A percentile compares a stretch with the other conserved stretches of the same genome.
These are phyloP conservation scores for Rhinocladiella similis DNA, from an alignment of 2,329 filamentous ascomycete species.

Conservation along the genomic window DNA sequence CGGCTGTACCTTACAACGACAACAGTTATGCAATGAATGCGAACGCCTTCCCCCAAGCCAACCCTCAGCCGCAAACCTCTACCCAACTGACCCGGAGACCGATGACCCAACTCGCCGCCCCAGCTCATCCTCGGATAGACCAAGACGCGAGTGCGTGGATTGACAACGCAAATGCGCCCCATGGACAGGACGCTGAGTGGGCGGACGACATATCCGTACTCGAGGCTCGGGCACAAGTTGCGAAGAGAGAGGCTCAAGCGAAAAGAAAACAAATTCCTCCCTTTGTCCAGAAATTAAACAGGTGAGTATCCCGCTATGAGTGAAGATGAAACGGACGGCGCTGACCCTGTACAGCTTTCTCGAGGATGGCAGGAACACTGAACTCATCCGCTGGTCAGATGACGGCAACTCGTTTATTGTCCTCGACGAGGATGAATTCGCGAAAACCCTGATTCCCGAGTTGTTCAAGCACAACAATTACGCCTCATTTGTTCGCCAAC, in stretches of 20 bases:
- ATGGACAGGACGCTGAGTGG: slow-evolving; percentile 44
- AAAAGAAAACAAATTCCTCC: slow-evolving; percentile 96
- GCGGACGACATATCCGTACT: slow-evolving; percentile 72
- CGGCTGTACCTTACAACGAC: slow-evolving; percentile 46
- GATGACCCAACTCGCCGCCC: slow-evolving; percentile 35
- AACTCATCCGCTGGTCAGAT: slow-evolving; percentile 95
- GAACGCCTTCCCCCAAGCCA: slow-evolving; percentile 36
- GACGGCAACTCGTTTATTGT: slow-evolving; percentile 96
- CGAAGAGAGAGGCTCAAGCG: slow-evolving; percentile 82
- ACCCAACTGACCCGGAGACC: slow-evolving; percentile 45
- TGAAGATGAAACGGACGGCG: neutral
- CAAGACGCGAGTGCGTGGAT: slow-evolving; percentile 34
- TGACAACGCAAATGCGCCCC: slow-evolving; percentile 38
- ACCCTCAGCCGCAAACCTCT: slow-evolving; percentile 37
- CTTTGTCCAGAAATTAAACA: slow-evolving; percentile 97
- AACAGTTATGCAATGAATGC: slow-evolving; percentile 53
- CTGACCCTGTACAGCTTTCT: slow-evolving; percentile 67
- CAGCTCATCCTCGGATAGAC: slow-evolving; percentile 13
- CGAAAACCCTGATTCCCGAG: slow-evolving; percentile 70
- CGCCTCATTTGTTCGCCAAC: slow-evolving; percentile 72
- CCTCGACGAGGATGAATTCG: slow-evolving; percentile 88
- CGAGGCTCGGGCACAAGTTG: slow-evolving; percentile 75
- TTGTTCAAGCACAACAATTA: slow-evolving; percentile 81
- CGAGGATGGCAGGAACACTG: slow-evolving; percentile 87
- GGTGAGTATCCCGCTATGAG: slow-evolving; percentile 57